A percentile compares a stretch with the other conserved stretches of the same genome.
Conservation (phyloP, 2,329 filamentous ascomycete species). For the Venturia carpophila region DNA sequence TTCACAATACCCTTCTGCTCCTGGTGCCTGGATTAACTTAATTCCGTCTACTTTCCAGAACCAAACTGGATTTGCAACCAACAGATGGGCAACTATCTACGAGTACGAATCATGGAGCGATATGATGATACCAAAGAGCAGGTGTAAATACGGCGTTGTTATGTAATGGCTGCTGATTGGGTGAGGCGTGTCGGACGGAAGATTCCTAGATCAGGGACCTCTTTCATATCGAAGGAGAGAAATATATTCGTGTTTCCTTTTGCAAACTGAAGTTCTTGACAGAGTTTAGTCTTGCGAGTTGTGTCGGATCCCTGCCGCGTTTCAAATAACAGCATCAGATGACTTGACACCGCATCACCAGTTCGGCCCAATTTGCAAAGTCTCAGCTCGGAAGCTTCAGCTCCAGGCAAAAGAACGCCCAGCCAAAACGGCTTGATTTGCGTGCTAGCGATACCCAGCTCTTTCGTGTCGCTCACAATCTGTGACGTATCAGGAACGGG, state of each 20-base stretch:
- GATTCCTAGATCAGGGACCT: not conserved
- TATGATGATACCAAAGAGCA: not conserved
- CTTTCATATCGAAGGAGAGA: not conserved
- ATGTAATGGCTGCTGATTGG: not conserved
- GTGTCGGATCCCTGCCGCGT: not conserved
- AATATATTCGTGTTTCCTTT: not conserved
- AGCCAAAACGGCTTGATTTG: not conserved
- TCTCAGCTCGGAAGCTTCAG: not conserved
- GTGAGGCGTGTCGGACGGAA: constrained; percentile 2
- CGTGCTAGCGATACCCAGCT: not conserved
- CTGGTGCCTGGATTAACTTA: not conserved
- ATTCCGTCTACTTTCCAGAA: not conserved
- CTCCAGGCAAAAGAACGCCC: not conserved
- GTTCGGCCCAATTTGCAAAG: not conserved
- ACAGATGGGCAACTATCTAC: not conserved
- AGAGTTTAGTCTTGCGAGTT: not conserved
- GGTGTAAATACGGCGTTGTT: constrained; percentile 1
- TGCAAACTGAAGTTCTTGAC: not conserved
- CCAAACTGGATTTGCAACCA: not conserved
- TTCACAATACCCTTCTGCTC: not conserved
- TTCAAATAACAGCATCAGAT: not conserved
- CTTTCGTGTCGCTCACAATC: not conserved
- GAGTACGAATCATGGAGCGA: constrained; percentile 1
- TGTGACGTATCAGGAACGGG: not conserved
- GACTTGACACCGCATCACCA: not conserved